A percentile compares a stretch with the other conserved stretches of the same genome.
These are phyloP conservation scores for Boletus fagicola DNA, from an alignment of 768 basidiomycete species.

Conservation along the genomic window DNA sequence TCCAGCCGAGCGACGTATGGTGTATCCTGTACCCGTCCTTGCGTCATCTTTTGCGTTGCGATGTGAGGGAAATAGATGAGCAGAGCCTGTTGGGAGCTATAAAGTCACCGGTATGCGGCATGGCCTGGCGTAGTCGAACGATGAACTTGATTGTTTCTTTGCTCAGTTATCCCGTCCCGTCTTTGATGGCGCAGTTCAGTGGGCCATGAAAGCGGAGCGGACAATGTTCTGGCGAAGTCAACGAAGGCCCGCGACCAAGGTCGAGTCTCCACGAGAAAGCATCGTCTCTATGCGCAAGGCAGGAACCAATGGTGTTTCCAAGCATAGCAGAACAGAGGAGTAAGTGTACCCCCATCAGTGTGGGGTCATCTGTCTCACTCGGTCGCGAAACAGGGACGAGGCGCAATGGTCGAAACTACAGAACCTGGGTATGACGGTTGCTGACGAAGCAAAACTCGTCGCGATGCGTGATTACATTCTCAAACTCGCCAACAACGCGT, in stretches of 20 bases:
- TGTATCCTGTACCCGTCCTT: slow-evolving; percentile 94
- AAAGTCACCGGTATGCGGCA: slow-evolving; percentile 67
- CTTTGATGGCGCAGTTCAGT: slow-evolving; percentile 80
- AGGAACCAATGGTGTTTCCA: slow-evolving; percentile 36
- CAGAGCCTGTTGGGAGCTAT: slow-evolving; percentile 70
- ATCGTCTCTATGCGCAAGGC: slow-evolving; percentile 62
- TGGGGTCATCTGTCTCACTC: not conserved
- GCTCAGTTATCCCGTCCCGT: slow-evolving; percentile 61
- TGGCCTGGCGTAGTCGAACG: not conserved
- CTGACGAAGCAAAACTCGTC: slow-evolving; percentile 83
- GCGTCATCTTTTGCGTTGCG: slow-evolving; percentile 80
- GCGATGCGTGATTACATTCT: slow-evolving; percentile 86
- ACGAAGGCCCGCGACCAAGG: slow-evolving; percentile 44
- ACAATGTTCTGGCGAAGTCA: slow-evolving; percentile 74
- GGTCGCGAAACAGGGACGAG: slow-evolving; percentile 60
- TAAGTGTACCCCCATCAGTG: slow-evolving; percentile 36
- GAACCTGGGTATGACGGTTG: slow-evolving; percentile 79
- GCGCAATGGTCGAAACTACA: slow-evolving; percentile 72
- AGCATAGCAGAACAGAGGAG: slow-evolving; percentile 73
- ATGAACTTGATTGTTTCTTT: not conserved
- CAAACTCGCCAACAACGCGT: slow-evolving; percentile 75
- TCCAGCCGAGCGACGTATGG: slow-evolving; percentile 90
- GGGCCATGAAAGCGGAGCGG: slow-evolving; percentile 85
- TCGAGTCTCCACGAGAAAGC: slow-evolving; percentile 71
- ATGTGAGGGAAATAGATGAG: slow-evolving; percentile 73